Base-by-base conservation (phyloP, 148 eudicot genomes). In the Chenopodium berlandieri region DNA sequence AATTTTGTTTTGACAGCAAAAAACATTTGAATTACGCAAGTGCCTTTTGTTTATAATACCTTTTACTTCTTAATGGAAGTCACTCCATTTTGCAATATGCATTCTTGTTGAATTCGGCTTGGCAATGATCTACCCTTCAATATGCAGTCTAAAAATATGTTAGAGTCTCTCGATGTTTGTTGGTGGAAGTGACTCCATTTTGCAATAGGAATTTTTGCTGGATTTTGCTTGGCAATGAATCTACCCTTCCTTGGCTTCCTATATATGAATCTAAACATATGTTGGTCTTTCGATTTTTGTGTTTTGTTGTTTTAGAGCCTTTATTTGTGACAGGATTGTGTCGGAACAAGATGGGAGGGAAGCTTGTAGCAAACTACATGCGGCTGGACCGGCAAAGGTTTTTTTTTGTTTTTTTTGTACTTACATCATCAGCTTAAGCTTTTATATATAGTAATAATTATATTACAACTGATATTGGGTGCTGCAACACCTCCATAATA, bases 371-470 rank as follows among this genome's bases (percentile, higher is more conserved):
- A 86, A 88, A 87, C 91, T 95, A 84, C 98, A 95, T 88, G 93
- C 92, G 82, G 97, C 97, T 88, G 98, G 98, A 76, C 98, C 98
- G 75, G 81, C 90, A 77, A 95, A 95, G 97, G 98, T 95, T 74
- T 37, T 7, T 37, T 37, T 37, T 37, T 37, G 6, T 5, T 34
- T 80, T 13, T 58, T 44, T 56, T 23, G 9, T 71, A 9, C 10
- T 25, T 60, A 22, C n/a, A 46, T 78, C 22, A 23, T 44, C 56
- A 40, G 54, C 34, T 63, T 78, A 5, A 11, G 22, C 60, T 74
- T 48, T 48, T 23, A 65, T 50, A 16, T 46, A 23, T 12, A 37
- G 64, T 22, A 5, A 34, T 34, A 34, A 34, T 34, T 34, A 34
- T 34, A 40, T 40, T 70, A 23, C 44, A 17, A 56, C 13, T 67